Base-by-base conservation (phyloP, 2,329 filamentous ascomycete species). In the Claviceps purpurea region DNA sequence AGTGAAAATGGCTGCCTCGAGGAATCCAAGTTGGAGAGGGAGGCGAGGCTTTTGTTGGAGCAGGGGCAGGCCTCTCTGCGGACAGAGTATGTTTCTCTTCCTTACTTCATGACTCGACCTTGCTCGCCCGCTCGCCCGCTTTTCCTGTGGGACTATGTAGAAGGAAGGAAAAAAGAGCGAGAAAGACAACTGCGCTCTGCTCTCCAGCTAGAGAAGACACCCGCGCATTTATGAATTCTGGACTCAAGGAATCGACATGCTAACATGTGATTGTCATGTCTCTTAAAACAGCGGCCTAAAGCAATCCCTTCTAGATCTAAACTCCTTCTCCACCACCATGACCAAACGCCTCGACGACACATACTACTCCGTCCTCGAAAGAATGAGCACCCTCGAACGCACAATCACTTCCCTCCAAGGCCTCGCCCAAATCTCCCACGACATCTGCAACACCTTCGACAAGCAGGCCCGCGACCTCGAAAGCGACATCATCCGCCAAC, bases 311-410 rank as follows among this genome's bases (percentile, higher is more conserved):
- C 62, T 65, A 24, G 70, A 76, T 48, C 71, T 89, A 11, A 75
- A 75, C 58, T 69, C 74, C 37, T 75, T 82, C 63, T 84, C 84
- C 22, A 74, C 79, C 52, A 68, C 73, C 22, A 79, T 82, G 24
- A 86, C 82, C 16, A 74, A 76, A 55, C 77, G 77, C 38, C 77
- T 91, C 43, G 85, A 90, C 63, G 79, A 85, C 54, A 83, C 83
- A 3, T 90, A 89, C 68, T 85, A 86, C 57, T 78, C 79, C 0
- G 77, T 89, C 10, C 72, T 89, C 34, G 82, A 87, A 62, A 87
- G 84, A 61, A 74, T 85, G 48, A 76, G 75, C 49, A 65, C 74
- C 1, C 70, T 90, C 40, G 82, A 84, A 51, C 76, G 72, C 57
- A 87, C 81, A 1, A 77, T 89, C 41, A 65, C 72, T 5, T 76